Conservation (phyloP, 805 yeast genomes). For the Priceomyces medius region DNA sequence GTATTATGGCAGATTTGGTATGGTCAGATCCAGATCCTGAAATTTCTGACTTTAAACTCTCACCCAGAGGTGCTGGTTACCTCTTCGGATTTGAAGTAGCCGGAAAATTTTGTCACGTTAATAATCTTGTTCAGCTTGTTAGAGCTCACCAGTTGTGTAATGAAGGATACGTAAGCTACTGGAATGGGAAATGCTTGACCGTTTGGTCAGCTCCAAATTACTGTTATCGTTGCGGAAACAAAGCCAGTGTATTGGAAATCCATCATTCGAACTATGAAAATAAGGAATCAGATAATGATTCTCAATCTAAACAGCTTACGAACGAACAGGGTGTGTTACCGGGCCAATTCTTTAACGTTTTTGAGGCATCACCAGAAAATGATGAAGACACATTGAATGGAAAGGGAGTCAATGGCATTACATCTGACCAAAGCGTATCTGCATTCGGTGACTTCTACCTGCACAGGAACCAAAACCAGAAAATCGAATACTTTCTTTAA, state of each 20-base stretch:
- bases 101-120: slow-evolving; percentile 75
- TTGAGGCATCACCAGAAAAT: slow-evolving; percentile 96
- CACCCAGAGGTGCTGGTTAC: slow-evolving; percentile 98
- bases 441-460: slow-evolving; percentile 25
- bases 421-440: slow-evolving; percentile 7
- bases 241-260: slow-evolving; percentile 95
- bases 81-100: slow-evolving; percentile 92
- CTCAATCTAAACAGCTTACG: slow-evolving; percentile 4
- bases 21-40: slow-evolving; percentile 98
- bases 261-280: slow-evolving; percentile 45
- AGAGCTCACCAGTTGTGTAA: slow-evolving; percentile 97
- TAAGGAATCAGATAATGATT: slow-evolving; percentile 10
- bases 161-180: slow-evolving; percentile 90
- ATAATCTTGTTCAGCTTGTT: slow-evolving; percentile 74
- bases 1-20: slow-evolving; percentile 98
- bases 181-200: slow-evolving; percentile 87
- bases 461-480: slow-evolving; percentile 31
- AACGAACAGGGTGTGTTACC: slow-evolving; percentile 27
- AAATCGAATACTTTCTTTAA: slow-evolving; percentile 53
- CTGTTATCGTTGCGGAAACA: slow-evolving; percentile 94
- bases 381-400: slow-evolving; percentile 53
- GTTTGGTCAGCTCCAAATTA: slow-evolving; percentile 99
- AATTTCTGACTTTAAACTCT: slow-evolving; percentile 72
- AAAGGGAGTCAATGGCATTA: slow-evolving; percentile 37
- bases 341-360: slow-evolving; percentile 82